Evolutionary conservation across 2,329 filamentous ascomycete genomes (phyloP).

Genomic region (Exophiala xenobiotica): DNA sequence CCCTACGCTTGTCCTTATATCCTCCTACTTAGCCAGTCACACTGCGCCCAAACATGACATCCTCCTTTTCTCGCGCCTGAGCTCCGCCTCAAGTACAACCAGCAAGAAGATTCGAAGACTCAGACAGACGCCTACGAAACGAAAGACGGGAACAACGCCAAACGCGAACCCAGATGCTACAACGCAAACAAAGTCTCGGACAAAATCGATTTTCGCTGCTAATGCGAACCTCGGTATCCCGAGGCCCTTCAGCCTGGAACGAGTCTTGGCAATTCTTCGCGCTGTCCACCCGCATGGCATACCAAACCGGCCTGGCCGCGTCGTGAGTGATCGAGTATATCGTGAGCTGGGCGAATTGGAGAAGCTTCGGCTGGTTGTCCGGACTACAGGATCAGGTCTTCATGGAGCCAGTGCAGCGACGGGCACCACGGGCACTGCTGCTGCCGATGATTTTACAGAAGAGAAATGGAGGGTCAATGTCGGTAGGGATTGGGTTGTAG

Average conservation of each 20-base stretch:
- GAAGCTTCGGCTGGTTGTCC: constrained; percentile 47
- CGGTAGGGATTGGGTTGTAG: constrained; percentile 47
- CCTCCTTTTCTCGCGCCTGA: constrained; percentile 51
- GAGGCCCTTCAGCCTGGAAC: constrained; percentile 45
- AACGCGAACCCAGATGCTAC: constrained; percentile 15
- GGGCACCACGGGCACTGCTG: constrained; percentile 40
- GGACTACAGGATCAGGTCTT: constrained; percentile 35
- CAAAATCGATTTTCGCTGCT: constrained; percentile 17
- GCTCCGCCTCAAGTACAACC: constrained; percentile 43
- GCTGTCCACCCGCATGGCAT: constrained; percentile 47
- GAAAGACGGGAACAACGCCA: constrained; percentile 8
- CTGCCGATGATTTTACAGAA: constrained; percentile 30
- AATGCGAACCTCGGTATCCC: constrained; percentile 13
- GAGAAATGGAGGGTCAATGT: constrained; percentile 52
- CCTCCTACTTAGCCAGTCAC: constrained; percentile 49
- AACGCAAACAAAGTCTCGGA: constrained; percentile 36
- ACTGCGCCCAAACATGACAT: constrained; percentile 49
- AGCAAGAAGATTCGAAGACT: constrained; percentile 44
- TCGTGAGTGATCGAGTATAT: constrained; percentile 45
- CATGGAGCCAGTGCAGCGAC: constrained; percentile 29
- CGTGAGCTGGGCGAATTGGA: constrained; percentile 48
- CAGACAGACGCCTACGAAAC: constrained; percentile 37
- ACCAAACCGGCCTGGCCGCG: constrained; percentile 32
- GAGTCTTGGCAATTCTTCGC: constrained; percentile 49
- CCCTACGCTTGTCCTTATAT: constrained; percentile 47